Base-by-base conservation (phyloP, 2,329 filamentous ascomycete species). In the Aquanectria penicillioides region DNA sequence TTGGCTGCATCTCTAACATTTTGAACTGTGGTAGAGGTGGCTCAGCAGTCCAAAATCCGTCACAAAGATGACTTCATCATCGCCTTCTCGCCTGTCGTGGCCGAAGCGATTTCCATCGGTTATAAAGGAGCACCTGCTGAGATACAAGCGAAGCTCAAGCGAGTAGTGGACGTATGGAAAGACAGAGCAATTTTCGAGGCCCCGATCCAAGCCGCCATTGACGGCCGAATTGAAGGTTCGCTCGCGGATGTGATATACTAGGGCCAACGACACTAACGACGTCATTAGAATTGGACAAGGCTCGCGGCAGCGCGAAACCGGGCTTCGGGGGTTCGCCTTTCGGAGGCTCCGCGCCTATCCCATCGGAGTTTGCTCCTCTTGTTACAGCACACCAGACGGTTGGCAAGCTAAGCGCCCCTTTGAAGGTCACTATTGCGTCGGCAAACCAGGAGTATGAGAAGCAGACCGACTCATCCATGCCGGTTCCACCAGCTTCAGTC, bases 91-190 rank as follows among this genome's bases (percentile, higher is more conserved):
- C 94, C 95, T 5, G 85, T 97, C 67, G 91, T 99, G 63, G 92
- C 92, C 17, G 95, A 99, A 75, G 94, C 93, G n/a, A 90, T 91
- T 9, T 85, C 92, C 12, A 83, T 86, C n/a, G 94, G 95, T 33
- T 99, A 98, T 75, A 97, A 94, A 76, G 93, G 93, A 60, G 89
- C 93, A 2, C 88, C 92, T 7, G 84, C 88, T 31, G 94, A 99
- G 48, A 87, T 97, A 23, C 95, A 98, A 74, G 85, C 86, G 57
- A 97, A 97, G 74, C 82, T 99, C 31, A 86, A 90, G 60, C 86
- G 95, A 26, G 94, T 98, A 1, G 87, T 98, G 3, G 94, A 98
- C 70, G 95, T 99, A 15, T 99, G 95, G 95, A 89, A 90, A 71
- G 88, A 94, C 69, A 85, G 95, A 29, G 80, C 82, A 49, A 95